phyloP scores from a whole-genome alignment of 1,139 yeast species.

The Pichia sp. region DNA sequence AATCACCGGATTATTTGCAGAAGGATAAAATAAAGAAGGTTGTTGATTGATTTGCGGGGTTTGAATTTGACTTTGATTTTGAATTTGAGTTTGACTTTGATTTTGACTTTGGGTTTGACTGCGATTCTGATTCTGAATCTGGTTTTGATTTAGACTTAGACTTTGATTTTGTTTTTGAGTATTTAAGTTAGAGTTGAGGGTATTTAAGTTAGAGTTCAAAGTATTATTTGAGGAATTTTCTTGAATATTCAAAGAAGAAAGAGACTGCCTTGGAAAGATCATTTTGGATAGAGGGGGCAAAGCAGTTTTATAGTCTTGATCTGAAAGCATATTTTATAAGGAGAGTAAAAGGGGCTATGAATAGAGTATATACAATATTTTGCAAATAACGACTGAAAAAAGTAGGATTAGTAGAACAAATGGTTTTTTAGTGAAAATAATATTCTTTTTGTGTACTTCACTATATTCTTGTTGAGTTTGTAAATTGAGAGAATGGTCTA shows the following conservation, averaged over 20 bases:
- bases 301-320: constrained; percentile 21
- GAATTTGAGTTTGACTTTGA: neutral
- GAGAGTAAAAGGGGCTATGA: neutral
- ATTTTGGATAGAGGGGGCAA: constrained; percentile 26
- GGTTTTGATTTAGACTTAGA: neutral
- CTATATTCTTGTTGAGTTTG: no score
- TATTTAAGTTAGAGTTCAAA: no score
- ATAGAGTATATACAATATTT: no score
- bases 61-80: neutral
- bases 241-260: no score
- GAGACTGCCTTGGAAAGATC: constrained; percentile 19
- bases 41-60: constrained; percentile 6
- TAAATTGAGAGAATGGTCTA: no score
- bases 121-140: neutral
- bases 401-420: no score
- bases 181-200: neutral
- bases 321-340: constrained; percentile 2
- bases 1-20: constrained; percentile 6
- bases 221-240: no score
- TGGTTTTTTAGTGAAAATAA: no score
- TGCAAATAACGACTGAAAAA: no score
- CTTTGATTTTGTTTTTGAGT: neutral
- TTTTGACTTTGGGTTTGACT: neutral
- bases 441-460: no score
- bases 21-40: constrained; percentile 11